phyloP scores from a whole-genome alignment of 2,329 filamentous ascomycete species.

The Onygenales sp. region DNA sequence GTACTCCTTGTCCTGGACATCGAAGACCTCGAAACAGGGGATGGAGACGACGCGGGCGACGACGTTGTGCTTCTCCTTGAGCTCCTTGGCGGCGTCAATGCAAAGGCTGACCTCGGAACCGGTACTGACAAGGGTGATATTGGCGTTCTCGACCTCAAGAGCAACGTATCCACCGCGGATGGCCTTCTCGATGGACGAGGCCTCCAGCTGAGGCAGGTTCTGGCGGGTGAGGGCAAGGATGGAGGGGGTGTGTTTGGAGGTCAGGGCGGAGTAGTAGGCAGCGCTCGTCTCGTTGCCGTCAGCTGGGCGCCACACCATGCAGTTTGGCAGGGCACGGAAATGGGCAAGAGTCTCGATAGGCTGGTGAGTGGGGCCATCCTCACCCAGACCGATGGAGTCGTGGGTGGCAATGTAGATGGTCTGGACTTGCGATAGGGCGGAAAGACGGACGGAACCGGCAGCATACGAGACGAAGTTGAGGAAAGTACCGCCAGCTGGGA shows the following conservation, averaged over 20 bases:
- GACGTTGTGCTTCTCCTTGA: constrained; percentile 80
- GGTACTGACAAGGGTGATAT: constrained; percentile 84
- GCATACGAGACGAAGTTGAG: constrained; percentile 99
- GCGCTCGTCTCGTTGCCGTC: constrained; percentile 98
- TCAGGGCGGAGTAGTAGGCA: constrained; percentile 92
- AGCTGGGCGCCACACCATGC: constrained; percentile 98
- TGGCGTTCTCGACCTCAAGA: constrained; percentile 72
- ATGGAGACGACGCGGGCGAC: constrained; percentile 88
- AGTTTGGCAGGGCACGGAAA: constrained; percentile 97
- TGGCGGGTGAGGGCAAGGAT: constrained; percentile 94
- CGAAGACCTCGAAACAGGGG: constrained; percentile 96
- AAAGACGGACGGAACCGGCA: constrained; percentile 88
- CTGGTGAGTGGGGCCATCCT: constrained; percentile 98
- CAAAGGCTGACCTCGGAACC: constrained; percentile 93
- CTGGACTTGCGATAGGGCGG: constrained; percentile 81
- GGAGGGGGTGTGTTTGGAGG: constrained; percentile 78
- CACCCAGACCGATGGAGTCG: constrained; percentile 97
- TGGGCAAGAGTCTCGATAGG: constrained; percentile 96
- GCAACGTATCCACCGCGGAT: constrained; percentile 93
- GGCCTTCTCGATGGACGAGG: constrained; percentile 77
- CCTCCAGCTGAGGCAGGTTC: constrained; percentile 96
- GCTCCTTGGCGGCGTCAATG: constrained; percentile 83
- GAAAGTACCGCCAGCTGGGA: constrained; percentile 94
- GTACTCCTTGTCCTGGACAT: constrained; percentile 90
- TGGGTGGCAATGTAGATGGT: constrained; percentile 94